These are phyloP conservation scores for Penicillium silybi DNA, from an alignment of 495 filamentous ascomycete genomes.

Conservation along the genomic window DNA sequence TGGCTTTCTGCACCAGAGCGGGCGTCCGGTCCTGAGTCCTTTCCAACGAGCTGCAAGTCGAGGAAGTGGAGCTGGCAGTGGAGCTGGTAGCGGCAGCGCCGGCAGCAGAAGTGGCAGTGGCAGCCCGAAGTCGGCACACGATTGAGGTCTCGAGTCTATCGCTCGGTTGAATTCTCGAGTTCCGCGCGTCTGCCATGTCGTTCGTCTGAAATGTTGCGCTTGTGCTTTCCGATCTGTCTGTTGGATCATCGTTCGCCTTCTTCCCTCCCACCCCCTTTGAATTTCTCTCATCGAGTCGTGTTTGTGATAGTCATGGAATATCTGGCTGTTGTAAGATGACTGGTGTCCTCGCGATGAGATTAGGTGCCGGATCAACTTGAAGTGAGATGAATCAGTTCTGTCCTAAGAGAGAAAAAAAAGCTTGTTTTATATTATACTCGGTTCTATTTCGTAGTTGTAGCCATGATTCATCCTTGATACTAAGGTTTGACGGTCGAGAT, in stretches of 20 bases:
- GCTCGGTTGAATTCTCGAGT: not conserved
- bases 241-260: conserved; percentile 3
- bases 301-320: conserved; percentile 3
- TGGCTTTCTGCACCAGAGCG: conserved; percentile 24
- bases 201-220: conserved; percentile 5
- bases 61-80: conserved; percentile 46
- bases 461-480: not conserved
- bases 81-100: conserved; percentile 44
- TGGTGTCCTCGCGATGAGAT: conserved; percentile 14
- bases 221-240: conserved; percentile 7
- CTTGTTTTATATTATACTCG: conserved; percentile 19
- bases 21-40: conserved; percentile 35
- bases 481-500: no score
- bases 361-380: conserved; percentile 7
- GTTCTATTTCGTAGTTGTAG: not conserved
- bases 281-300: not conserved
- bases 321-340: not conserved
- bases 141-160: conserved; percentile 17
- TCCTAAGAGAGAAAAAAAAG: conserved; percentile 22
- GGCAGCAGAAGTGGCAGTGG: conserved; percentile 41
- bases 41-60: conserved; percentile 43
- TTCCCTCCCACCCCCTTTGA: not conserved
- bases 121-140: conserved; percentile 42
- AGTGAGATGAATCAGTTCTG: conserved; percentile 22
- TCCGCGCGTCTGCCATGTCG: conserved; percentile 4